Base-by-base conservation (phyloP, 306 rosid genomes). In the Psophocarpus tetragonolobus region DNA sequence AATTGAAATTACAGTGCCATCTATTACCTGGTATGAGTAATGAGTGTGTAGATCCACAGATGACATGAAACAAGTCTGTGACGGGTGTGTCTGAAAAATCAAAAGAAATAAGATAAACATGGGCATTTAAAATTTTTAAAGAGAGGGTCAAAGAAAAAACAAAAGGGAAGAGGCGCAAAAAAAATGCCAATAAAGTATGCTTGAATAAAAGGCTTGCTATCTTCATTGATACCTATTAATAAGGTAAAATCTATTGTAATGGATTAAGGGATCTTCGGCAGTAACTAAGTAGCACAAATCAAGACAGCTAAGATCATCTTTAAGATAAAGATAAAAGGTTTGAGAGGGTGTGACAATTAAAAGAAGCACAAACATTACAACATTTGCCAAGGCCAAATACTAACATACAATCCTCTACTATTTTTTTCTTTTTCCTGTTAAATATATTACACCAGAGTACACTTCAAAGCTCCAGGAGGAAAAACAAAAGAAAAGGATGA, bases 51-150 rank as follows among this genome's bases (percentile, higher is more conserved):
- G 87, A 88, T 96, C 99, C 78, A 96, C 99, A 0, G 99, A 93
- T 68, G 99, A 96, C 99, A 96, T 93, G 85, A 96, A 96, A 89
- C 99, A 96, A 64, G 99, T 93, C 86, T 96, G 99, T 7, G 98
- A 88, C 5, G 99, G 99, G 82, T 96, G 99, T 17, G 99, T 96
- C 99, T 93, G 96, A 60, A 71, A 82, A 68, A 79, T 62, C 70
- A 77, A 73, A 83, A 33, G 44, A 83, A 74, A 83, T 66, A 73
- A 64, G 27, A 51, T 74, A 17, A 82, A 74, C 45, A 71, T 27
- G 6, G 56, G 56, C 62, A 78, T 68, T 66, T 77, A 79, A 73
- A 76, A 21, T 42, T 33, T 66, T 14, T 30, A 69, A 23, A 38
- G 65, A 20, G 29, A 8, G 23, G 48, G 60, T 62, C 27, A 61